A percentile compares a stretch with the other conserved stretches of the same genome.
These are phyloP conservation scores for Wickerhamomyces canadensis DNA, from an alignment of 805 yeast species.

Conservation along the genomic window DNA sequence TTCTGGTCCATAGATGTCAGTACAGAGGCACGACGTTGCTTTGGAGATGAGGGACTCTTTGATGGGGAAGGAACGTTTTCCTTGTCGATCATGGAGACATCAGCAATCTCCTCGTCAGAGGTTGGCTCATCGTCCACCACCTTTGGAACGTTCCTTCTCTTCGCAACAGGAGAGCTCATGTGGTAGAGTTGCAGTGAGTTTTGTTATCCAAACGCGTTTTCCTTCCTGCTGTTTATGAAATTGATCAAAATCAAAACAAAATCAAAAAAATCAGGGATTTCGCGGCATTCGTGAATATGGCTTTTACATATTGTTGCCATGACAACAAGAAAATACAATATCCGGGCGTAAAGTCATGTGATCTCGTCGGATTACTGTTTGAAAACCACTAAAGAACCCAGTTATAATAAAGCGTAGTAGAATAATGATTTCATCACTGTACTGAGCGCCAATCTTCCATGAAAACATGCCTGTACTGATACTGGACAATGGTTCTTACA, in stretches of 20 bases:
- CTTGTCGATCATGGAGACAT: conserved; percentile 11
- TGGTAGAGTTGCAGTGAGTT: too few species aligned
- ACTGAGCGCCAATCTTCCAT: too few species aligned
- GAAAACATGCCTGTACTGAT: conserved; percentile 36
- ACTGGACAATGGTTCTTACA: conserved; percentile 87
- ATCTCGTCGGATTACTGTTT: too few species aligned
- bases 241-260: not conserved
- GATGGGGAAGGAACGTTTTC: conserved; percentile 25
- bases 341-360: too few species aligned
- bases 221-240: too few species aligned
- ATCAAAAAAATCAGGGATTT: not conserved
- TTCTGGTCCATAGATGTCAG: conserved; percentile 20
- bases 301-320: not conserved
- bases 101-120: conserved; percentile 11
- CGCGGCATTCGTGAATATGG: too few species aligned
- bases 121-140: conserved; percentile 10
- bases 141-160: conserved; percentile 15
- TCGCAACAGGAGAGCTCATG: conserved; percentile 25
- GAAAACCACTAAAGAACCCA: not conserved
- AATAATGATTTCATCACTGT: not conserved
- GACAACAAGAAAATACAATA: not conserved
- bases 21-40: conserved; percentile 14
- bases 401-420: not conserved
- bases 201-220: not conserved
- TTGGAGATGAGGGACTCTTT: conserved; percentile 17